phyloP scores from a whole-genome alignment of 2,329 filamentous ascomycete genomes.

The Fusarium kyushuense region DNA sequence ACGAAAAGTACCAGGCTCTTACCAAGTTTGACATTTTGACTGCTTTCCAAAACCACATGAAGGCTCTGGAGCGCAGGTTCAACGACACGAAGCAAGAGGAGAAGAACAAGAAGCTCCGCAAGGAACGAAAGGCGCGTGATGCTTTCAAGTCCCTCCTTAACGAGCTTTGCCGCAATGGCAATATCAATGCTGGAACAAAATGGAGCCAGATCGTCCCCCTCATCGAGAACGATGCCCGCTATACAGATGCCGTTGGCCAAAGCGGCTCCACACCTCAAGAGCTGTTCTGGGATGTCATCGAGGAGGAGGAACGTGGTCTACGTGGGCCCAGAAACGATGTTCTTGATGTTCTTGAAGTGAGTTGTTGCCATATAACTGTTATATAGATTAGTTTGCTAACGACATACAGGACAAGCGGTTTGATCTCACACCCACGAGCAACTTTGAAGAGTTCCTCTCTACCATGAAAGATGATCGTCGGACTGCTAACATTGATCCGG shows the following conservation, averaged over 20 bases:
- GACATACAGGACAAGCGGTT: conserved; percentile 81
- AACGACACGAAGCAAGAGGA: conserved; percentile 92
- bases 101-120: conserved; percentile 82
- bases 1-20: conserved; percentile 87
- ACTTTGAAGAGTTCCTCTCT: conserved; percentile 86
- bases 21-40: conserved; percentile 91
- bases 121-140: conserved; percentile 89
- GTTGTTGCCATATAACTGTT: conserved; percentile 49
- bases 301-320: conserved; percentile 91
- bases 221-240: conserved; percentile 84
- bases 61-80: conserved; percentile 87
- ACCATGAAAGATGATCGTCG: conserved; percentile 88
- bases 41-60: conserved; percentile 95
- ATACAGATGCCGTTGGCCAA: conserved; percentile 85
- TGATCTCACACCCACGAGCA: conserved; percentile 88
- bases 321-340: conserved; percentile 85
- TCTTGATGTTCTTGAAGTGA: conserved; percentile 87
- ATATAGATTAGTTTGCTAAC: conserved; percentile 22
- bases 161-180: conserved; percentile 79
- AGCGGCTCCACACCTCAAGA: conserved; percentile 87
- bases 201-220: conserved; percentile 85
- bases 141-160: conserved; percentile 79
- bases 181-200: conserved; percentile 89
- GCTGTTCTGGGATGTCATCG: conserved; percentile 94
- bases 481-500: conserved; percentile 86